Evolutionary conservation across 78 protist genomes (phyloP).

Genomic region (Chrysochromulina tobinii): DNA sequence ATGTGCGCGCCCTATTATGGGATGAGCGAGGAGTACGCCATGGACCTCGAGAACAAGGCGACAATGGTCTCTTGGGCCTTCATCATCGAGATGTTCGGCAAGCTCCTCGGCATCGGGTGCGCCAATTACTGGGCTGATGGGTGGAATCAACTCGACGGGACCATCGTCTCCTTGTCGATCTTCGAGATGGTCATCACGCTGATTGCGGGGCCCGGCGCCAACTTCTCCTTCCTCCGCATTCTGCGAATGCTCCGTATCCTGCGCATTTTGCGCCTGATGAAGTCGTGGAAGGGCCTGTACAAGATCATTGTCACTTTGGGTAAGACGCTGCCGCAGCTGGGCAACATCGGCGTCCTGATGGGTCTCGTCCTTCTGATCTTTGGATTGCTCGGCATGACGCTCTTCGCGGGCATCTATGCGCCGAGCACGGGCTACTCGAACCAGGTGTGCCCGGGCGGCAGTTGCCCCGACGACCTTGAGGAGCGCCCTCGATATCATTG

Average conservation of each 20-base stretch:
- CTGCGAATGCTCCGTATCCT: conserved; percentile 20
- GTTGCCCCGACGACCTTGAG: no score
- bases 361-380: neutral
- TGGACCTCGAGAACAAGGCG: no score
- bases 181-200: neutral
- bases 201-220: neutral
- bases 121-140: conserved; percentile 9
- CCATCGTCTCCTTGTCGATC: conserved; percentile 8
- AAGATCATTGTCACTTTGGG: neutral
- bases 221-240: neutral
- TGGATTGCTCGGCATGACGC: conserved; percentile 37
- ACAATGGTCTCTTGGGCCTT: neutral
- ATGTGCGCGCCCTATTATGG: neutral
- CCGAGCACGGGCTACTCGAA: no score
- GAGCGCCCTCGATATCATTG: neutral
- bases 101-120: conserved; percentile 11
- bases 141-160: conserved; percentile 27
- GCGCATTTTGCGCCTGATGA: conserved; percentile 11
- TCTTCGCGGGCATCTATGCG: no score
- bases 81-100: conserved; percentile 19
- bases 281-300: neutral
- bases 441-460: no score
- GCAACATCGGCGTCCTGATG: neutral
- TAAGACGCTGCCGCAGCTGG: neutral
- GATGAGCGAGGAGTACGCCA: neutral